Percentiles rank a stretch among this genome's conserved stretches.
phyloP scores from a whole-genome alignment of 257 asterid genomes.

The Cordia subcordata region DNA sequence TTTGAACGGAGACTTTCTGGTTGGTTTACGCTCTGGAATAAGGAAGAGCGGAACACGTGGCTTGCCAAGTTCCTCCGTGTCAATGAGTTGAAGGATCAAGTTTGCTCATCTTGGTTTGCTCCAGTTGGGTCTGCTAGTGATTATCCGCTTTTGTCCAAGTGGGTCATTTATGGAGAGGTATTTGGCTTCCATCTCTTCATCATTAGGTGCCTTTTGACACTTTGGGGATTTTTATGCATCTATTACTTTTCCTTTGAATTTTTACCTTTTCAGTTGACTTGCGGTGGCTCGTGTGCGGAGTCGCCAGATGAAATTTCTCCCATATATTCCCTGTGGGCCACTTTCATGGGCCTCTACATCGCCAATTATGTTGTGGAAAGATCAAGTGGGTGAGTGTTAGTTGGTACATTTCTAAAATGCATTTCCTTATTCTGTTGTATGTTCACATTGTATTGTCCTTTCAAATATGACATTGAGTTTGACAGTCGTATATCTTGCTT shows the following conservation, averaged over 20 bases:
- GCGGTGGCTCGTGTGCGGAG: conserved; percentile 79
- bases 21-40: conserved; percentile 79
- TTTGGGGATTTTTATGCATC: conserved; percentile 24
- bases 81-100: conserved; percentile 85
- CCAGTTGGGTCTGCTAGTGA: conserved; percentile 98
- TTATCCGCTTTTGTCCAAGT: conserved; percentile 86
- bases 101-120: conserved; percentile 97
- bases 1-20: conserved; percentile 60
- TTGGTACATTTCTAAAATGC: conserved; percentile 5
- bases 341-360: conserved; percentile 95
- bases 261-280: conserved; percentile 60
- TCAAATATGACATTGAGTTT: conserved; percentile 5
- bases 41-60: conserved; percentile 80
- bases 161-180: conserved; percentile 99
- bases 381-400: conserved; percentile 83
- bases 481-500: neutral
- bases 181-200: conserved; percentile 10
- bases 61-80: conserved; percentile 73
- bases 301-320: conserved; percentile 94
- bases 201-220: conserved; percentile 7
- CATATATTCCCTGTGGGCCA: conserved; percentile 95
- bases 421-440: neutral
- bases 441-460: conserved; percentile 1
- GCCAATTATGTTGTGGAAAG: conserved; percentile 99
- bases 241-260: conserved; percentile 8